phyloP scores from a whole-genome alignment of 179 eudicot genomes.

The Beta lomatogona region DNA sequence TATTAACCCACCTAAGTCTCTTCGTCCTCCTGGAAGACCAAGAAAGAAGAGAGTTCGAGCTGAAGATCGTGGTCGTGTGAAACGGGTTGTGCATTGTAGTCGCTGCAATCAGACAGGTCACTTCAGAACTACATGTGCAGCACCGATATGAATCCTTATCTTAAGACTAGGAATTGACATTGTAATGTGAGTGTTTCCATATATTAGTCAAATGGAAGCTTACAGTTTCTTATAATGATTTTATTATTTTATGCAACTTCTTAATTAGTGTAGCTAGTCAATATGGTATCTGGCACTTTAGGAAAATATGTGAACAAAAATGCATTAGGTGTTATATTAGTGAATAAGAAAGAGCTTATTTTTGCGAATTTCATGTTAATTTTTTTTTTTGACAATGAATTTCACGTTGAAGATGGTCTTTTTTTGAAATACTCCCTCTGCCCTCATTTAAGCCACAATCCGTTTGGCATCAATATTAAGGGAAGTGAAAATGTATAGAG shows the following conservation, averaged over 20 bases:
- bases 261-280: constrained; percentile 6
- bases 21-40: constrained; percentile 40
- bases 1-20: constrained; percentile 48
- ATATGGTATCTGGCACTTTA: constrained; percentile 11
- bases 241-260: neutral
- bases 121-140: constrained; percentile 48
- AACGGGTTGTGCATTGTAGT: constrained; percentile 49
- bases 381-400: neutral
- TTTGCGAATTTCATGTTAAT: neutral
- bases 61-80: constrained; percentile 46
- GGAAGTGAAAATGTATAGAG: no score
- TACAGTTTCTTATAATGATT: neutral
- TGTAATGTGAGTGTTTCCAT: neutral
- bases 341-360: neutral
- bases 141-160: constrained; percentile 28
- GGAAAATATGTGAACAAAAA: constrained; percentile 11
- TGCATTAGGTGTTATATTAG: neutral
- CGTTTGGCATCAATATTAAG: no score
- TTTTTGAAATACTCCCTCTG: no score
- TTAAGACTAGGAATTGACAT: neutral
- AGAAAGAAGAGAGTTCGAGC: constrained; percentile 47
- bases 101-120: constrained; percentile 54
- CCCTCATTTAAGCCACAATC: no score
- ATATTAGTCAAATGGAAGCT: constrained; percentile 18
- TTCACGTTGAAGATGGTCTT: neutral